A percentile compares a stretch with the other conserved stretches of the same genome.
These are phyloP conservation scores for Phytophthora idaei DNA, from an alignment of 352 stramenopile species.

Conservation along the genomic window DNA sequence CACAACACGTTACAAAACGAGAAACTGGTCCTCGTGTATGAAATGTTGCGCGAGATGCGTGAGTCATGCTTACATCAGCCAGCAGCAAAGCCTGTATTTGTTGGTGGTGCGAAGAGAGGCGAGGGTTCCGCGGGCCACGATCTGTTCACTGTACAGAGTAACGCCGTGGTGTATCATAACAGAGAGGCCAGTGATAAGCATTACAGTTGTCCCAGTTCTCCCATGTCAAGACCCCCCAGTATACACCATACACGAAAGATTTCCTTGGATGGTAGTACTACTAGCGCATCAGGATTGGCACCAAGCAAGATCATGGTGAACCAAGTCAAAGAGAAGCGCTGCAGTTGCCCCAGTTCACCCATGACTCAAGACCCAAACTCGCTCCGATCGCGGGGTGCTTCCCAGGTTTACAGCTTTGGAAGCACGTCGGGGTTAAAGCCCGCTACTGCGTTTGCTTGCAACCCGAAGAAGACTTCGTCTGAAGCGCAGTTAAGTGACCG, in stretches of 20 bases:
- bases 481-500: background rate
- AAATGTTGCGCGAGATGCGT: slow-evolving; percentile 33
- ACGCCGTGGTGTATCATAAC: no score
- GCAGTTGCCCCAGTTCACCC: slow-evolving; percentile 3
- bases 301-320: background rate
- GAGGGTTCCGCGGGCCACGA: background rate
- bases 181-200: background rate
- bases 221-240: background rate
- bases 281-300: background rate
- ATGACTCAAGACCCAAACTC: background rate
- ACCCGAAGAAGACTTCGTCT: background rate
- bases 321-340: background rate
- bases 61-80: slow-evolving; percentile 10
- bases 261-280: background rate
- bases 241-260: background rate
- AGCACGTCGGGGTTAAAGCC: background rate
- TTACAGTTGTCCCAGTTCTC: slow-evolving; percentile 13
- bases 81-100: background rate
- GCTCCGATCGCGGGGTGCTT: background rate
- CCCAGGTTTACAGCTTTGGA: background rate
- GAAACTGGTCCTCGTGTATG: slow-evolving; percentile 30
- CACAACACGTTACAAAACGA: slow-evolving; percentile 4
- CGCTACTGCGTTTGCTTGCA: background rate
- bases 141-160: background rate
- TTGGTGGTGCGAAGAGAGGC: background rate